Base-by-base conservation (phyloP, 1,284 basidiomycete genomes). In the Vanrija pseudolonga region DNA sequence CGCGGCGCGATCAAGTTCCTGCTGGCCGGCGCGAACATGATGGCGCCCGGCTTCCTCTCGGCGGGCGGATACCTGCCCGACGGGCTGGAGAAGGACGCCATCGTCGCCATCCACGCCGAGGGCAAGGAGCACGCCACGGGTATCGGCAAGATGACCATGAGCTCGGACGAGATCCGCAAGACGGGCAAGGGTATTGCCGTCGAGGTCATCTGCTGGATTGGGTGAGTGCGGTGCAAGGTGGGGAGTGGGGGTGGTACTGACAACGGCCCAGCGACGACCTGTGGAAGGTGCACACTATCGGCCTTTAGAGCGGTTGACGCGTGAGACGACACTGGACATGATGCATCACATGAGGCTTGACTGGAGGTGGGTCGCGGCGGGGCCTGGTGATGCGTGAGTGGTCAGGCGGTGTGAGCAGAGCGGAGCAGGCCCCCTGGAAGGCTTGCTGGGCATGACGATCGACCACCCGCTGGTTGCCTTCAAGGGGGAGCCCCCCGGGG, bases 1-100 rank as follows among this genome's bases (percentile, higher is more conserved):
- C 86, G 94, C 50, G 96, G 96, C 50, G 96, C 96, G 42, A 98
- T 99, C 79, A 90, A 94, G 48, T 98, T 97, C 77, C 82, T 99
- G 22, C 85, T 99, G 43, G 88, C 86, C 8, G 76, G 91, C 28
- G 91, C 91, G 45, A 86, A 89, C 78, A 94, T 95, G 90, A 95
- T 95, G 91, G 92, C 90, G 64, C 96, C 95, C 4, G 96, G 96
- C 11, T 79, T 99, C 53, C 93, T 93, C 20, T 97, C 94, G 24
- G 81, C 85, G 40, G 96, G 95, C 15, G 96, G 94, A 15, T 82
- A 83, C 63, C 84, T 98, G 0, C 94, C 95, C 0, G 84, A 90
- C 7, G 86, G 84, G 1, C 77, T 98, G 38, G 80, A 85, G 17
- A 82, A 84, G 44, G 85, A 84, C 11, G 80, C 82, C 1, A 81